Conservation (phyloP, 1,284 basidiomycete genomes). For the Rhizoctonia solani region DNA sequence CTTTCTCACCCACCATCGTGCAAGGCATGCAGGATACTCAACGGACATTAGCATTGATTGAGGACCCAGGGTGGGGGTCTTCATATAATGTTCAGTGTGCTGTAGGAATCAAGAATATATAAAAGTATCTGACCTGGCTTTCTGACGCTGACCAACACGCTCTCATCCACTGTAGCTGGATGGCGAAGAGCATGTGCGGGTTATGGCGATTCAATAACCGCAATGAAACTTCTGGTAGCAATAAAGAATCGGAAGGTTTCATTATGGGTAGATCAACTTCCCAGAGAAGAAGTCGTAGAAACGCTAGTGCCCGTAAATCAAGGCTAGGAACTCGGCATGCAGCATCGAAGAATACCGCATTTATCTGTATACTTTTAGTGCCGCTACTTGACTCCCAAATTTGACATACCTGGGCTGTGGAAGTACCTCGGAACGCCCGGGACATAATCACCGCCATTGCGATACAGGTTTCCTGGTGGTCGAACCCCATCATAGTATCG, state of each 20-base stretch:
- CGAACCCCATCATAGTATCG: too few relatives aligned
- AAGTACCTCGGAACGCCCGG: neutral
- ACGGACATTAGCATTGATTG: conserved; percentile 5
- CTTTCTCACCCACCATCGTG: conserved; percentile 2
- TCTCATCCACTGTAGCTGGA: conserved; percentile 20
- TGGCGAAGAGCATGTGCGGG: neutral
- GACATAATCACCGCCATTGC: neutral
- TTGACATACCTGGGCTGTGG: conserved; percentile 8
- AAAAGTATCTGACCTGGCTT: neutral
- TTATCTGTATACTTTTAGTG: neutral
- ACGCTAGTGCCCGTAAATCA: neutral
- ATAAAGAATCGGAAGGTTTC: neutral
- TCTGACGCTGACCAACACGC: neutral
- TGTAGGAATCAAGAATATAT: neutral
- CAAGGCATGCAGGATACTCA: conserved; percentile 10
- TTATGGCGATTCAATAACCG: neutral
- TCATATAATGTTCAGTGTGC: neutral
- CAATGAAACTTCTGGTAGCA: neutral
- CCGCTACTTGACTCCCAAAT: neutral
- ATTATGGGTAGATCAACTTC: neutral
- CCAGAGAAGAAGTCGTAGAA: conserved; percentile 18
- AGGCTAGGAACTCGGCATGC: neutral
- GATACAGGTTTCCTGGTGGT: conserved; percentile 13
- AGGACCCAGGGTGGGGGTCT: neutral
- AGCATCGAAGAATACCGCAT: conserved; percentile 4